Evolutionary conservation across 768 basidiomycete species (phyloP).

Genomic region (Galerina marginata): DNA sequence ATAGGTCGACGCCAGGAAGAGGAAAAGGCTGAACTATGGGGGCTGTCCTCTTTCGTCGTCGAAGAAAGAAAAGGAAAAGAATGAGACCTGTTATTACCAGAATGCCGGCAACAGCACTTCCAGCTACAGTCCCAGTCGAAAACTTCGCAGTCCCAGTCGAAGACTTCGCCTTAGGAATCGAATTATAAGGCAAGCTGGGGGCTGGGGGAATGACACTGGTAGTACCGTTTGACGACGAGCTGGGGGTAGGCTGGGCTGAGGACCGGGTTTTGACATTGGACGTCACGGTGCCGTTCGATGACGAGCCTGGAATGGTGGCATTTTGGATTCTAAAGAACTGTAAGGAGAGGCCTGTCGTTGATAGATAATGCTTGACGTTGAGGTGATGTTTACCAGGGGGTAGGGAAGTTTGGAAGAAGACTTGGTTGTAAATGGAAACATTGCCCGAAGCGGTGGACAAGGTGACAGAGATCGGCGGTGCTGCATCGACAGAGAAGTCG

Average conservation of each 20-base stretch:
- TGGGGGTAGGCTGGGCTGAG: too few relatives aligned
- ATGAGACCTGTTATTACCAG: not conserved
- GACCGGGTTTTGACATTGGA: too few relatives aligned
- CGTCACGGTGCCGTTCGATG: not conserved
- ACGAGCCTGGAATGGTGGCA: not conserved
- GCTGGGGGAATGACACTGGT: too few relatives aligned
- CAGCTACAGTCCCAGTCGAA: not conserved
- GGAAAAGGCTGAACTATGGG: too few relatives aligned
- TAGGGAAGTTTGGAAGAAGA: conserved; percentile 17
- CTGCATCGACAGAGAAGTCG: conserved; percentile 18
- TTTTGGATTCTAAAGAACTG: conserved; percentile 16
- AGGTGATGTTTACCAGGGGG: conserved; percentile 13
- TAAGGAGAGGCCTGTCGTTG: conserved; percentile 15
- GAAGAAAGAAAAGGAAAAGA: not conserved
- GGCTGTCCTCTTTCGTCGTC: not conserved
- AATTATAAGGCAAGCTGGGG: not conserved
- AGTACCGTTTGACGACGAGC: too few relatives aligned
- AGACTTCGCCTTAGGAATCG: not conserved
- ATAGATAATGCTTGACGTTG: conserved; percentile 4
- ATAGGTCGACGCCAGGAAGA: too few relatives aligned
- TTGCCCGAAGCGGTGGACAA: conserved; percentile 4
- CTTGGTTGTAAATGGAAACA: conserved; percentile 11
- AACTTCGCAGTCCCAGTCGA: not conserved
- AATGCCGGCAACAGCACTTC: not conserved
- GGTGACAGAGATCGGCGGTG: conserved; percentile 7